Base-by-base conservation (phyloP, 2,329 filamentous ascomycete species). In the Verticillium isaacii region DNA sequence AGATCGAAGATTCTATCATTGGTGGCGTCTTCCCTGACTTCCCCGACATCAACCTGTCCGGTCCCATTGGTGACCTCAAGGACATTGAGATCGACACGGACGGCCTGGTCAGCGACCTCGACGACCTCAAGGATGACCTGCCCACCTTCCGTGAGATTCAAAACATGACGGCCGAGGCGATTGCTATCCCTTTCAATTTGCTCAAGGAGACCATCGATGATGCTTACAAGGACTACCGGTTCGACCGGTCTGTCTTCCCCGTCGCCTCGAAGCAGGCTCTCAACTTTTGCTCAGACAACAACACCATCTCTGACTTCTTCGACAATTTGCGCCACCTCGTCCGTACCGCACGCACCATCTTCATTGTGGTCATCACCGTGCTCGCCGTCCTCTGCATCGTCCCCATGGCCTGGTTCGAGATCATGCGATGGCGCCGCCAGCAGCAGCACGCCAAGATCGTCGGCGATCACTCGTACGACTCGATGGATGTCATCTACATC, bases 401-500 rank as follows among this genome's bases (percentile, higher is more conserved):
- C 11, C 89, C 90, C 1, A 93, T 96, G 88, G 90, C 88, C 14
- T 93, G 85, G 75, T 81, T 89, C 63, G 93, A 98, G 76, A 88
- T 93, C 64, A 85, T 87, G 66, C 84, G 90, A 60, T 98, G 89
- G 86, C 84, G 86, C 56, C 83, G 81, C 36, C 90, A 93, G 82
- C 85, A 89, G 73, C 80, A 88, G 66, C 88, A 89, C 62, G 85
- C 91, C 25, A 78, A 82, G 61, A 80, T 93, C 36, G 83, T 96
- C 67, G 79, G 82, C 56, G 79, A 84, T 66, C 80, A 89, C 61
- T 84, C 86, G 34, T 87, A 88, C 71, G 93, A 98, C 70, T 85
- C 90, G 1, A 87, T 97, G 82, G 94, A 98, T 72, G 87, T 93
- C 39, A 86, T 96, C 52, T 96, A 97, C 76, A 90, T 97, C 67